A percentile compares a stretch with the other conserved stretches of the same genome.
Evolutionary conservation across 73 alveolate genomes (phyloP).

Genomic region (Tetrahymena elliotti): DNA sequence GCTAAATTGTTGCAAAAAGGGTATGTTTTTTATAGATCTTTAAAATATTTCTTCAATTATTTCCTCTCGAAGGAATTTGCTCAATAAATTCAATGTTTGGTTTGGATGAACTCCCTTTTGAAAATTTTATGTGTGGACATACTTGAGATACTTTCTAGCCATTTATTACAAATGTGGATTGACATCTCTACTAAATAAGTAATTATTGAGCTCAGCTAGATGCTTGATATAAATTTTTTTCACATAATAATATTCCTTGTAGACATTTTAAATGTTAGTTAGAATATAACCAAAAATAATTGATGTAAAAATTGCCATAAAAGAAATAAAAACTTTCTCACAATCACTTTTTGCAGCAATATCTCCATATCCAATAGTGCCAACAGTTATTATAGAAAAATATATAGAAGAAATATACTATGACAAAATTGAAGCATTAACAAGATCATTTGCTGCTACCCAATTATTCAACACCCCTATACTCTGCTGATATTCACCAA

Average conservation of each 20-base stretch:
- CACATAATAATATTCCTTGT: not conserved
- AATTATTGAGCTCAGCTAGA: not conserved
- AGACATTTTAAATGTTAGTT: not conserved
- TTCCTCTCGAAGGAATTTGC: not conserved
- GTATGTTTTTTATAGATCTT: not conserved
- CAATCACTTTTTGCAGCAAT: not conserved
- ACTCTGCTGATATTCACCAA: not conserved
- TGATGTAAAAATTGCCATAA: not conserved
- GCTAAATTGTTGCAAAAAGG: not conserved
- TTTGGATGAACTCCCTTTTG: not conserved
- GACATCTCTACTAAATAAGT: not conserved
- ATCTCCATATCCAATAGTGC: not conserved
- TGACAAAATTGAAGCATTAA: not conserved
- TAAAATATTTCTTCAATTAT: not conserved
- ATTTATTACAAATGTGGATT: not conserved
- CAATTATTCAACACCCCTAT: not conserved
- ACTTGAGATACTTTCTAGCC: not conserved
- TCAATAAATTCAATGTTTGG: not conserved
- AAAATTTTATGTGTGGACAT: not conserved
- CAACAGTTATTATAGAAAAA: not conserved
- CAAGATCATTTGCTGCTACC: not conserved
- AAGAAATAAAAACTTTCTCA: not conserved
- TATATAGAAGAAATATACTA: not conserved
- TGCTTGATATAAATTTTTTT: not conserved
- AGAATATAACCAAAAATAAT: not conserved